Percentiles rank a stretch among this genome's conserved stretches.
phyloP scores from a whole-genome alignment of 345 rosid genomes.

The Combretum micranthum region DNA sequence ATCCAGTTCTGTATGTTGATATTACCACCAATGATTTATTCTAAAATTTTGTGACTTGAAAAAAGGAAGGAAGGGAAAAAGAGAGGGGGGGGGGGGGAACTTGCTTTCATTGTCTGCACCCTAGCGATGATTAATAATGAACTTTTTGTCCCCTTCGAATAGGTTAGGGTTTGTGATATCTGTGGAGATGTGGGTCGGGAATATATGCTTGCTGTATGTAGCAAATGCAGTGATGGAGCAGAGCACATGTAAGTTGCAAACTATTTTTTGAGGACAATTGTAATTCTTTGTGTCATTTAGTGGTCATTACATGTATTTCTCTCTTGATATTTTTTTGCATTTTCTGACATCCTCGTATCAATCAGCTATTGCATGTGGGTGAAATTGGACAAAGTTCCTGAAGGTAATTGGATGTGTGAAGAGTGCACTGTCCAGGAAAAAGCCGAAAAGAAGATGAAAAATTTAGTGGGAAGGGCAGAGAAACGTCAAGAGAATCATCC shows the following conservation, averaged over 20 bases:
- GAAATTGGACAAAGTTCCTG: slow-evolving; percentile 31
- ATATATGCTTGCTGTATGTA: slow-evolving; percentile 42
- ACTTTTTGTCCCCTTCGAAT: slow-evolving; percentile 9
- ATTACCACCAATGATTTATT: no score
- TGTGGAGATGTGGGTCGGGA: slow-evolving; percentile 60
- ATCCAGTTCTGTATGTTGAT: no score
- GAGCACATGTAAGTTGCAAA: slow-evolving; percentile 51
- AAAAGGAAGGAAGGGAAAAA: no score
- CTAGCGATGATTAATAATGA: neutral
- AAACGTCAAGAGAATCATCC: neutral
- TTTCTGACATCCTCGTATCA: slow-evolving; percentile 5
- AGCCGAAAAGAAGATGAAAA: slow-evolving; percentile 15
- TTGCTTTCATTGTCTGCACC: no score
- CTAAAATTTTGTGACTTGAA: no score
- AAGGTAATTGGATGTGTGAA: slow-evolving; percentile 49
- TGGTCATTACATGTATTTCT: neutral
- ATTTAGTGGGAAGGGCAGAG: slow-evolving; percentile 7
- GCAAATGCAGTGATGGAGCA: slow-evolving; percentile 48
- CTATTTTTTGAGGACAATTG: neutral
- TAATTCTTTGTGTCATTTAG: neutral
- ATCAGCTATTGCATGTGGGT: slow-evolving; percentile 56
- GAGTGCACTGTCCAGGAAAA: slow-evolving; percentile 32
- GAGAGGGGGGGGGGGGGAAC: no score
- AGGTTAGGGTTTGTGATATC: slow-evolving; percentile 59
- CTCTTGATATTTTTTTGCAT: neutral